Conservation (phyloP, 2,329 filamentous ascomycete genomes). For the Simplicillium aogashimaense region DNA sequence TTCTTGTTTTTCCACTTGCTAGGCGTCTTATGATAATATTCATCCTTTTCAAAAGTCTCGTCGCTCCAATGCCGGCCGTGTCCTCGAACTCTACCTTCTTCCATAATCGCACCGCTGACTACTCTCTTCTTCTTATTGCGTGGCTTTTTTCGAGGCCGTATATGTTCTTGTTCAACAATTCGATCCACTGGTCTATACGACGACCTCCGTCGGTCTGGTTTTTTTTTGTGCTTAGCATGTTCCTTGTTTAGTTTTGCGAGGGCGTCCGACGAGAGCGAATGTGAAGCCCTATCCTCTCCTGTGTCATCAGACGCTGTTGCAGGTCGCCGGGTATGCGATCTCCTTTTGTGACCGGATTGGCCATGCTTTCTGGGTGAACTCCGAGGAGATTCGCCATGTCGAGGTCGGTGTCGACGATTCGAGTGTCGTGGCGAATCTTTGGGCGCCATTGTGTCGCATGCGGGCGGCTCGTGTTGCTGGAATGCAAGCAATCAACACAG, state of each 20-base stretch:
- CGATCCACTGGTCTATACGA: constrained; percentile 5
- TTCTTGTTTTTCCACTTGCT: constrained; percentile 47
- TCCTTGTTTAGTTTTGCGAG: constrained; percentile 56
- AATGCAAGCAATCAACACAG: constrained; percentile 11
- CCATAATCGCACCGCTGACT: constrained; percentile 60
- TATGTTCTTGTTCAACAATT: constrained; percentile 7
- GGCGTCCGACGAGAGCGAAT: constrained; percentile 39
- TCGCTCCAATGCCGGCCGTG: constrained; percentile 28
- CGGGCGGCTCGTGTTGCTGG: constrained; percentile 10
- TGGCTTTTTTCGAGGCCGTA: constrained; percentile 23
- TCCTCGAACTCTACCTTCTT: constrained; percentile 44
- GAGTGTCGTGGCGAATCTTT: constrained; percentile 21
- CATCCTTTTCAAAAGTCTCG: constrained; percentile 38
- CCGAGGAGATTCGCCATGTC: constrained; percentile 17
- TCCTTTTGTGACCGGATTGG: constrained; percentile 22
- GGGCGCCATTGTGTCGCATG: constrained; percentile 20
- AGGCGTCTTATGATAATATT: constrained; percentile 30
- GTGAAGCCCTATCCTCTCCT: constrained; percentile 13
- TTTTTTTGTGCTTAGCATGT: constrained; percentile 39
- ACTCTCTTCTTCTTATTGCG: constrained; percentile 46
- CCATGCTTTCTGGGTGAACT: constrained; percentile 9
- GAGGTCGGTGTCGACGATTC: constrained; percentile 17
- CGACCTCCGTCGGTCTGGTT: constrained; percentile 25
- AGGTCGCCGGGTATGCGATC: constrained; percentile 20
- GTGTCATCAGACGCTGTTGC: constrained; percentile 23